phyloP scores from a whole-genome alignment of 257 asterid genomes.

The Cinchona pubescens region DNA sequence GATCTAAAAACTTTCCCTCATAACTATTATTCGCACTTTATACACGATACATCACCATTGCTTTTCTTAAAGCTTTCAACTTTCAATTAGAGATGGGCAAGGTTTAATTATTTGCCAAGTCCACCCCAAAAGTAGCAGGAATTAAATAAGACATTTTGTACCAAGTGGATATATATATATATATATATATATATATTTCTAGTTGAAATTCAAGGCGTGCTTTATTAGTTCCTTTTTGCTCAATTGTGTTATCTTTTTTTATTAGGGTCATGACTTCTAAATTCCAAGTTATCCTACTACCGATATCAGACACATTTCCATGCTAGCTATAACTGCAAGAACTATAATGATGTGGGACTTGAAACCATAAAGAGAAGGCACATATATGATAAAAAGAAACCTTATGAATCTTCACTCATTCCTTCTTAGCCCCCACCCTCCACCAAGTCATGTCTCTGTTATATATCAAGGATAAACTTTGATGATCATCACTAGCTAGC shows the following conservation, averaged over 20 bases:
- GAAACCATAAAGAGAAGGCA: not conserved
- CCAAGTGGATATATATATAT: not conserved
- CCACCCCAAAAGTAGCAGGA: too few species aligned
- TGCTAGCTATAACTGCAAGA: not conserved
- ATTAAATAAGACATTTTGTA: not conserved
- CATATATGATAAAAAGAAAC: not conserved
- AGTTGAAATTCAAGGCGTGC: conserved; percentile 5
- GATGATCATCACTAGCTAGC: not conserved
- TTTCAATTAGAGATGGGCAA: not conserved
- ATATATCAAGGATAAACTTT: not conserved
- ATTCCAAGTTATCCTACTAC: not conserved
- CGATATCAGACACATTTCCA: too few species aligned
- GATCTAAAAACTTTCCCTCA: too few species aligned
- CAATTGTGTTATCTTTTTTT: not conserved
- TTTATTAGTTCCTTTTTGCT: too few species aligned
- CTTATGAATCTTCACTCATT: too few species aligned
- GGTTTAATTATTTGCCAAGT: not conserved
- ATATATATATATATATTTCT: too few species aligned
- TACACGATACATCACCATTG: not conserved
- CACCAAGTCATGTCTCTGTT: not conserved
- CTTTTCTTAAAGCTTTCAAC: not conserved
- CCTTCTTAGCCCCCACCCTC: not conserved
- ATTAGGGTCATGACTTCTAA: not conserved
- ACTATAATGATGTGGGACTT: not conserved
- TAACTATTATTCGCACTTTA: too few species aligned